A percentile compares a stretch with the other conserved stretches of the same genome.
Conservation (phyloP, 768 basidiomycete genomes). For the Hericium coralloides region DNA sequence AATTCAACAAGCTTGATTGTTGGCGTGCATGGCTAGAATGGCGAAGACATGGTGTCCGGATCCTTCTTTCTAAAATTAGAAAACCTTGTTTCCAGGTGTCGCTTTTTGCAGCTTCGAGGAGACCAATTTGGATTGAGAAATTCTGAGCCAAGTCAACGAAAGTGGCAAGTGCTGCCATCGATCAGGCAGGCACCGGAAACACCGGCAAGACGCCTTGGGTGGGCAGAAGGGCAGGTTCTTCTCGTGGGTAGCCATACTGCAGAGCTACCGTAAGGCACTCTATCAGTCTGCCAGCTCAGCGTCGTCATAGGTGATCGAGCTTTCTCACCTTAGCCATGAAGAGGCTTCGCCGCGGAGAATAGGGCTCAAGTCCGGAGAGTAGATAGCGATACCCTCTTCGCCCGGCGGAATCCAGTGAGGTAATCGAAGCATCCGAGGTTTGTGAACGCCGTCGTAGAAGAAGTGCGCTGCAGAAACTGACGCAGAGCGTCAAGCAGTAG, state of each 20-base stretch:
- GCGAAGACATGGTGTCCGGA: neutral
- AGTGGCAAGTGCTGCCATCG: neutral
- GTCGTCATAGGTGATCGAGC: neutral
- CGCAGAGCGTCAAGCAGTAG: neutral
- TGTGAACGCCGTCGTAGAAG: neutral
- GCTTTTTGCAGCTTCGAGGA: neutral
- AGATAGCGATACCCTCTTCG: neutral
- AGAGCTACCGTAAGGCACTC: neutral
- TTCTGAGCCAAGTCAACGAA: neutral
- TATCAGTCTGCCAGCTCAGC: neutral
- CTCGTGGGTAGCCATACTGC: neutral
- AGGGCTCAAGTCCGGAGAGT: neutral
- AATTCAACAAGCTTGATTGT: neutral
- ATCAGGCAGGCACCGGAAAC: neutral
- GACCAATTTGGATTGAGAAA: neutral
- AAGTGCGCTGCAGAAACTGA: neutral
- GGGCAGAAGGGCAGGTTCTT: neutral
- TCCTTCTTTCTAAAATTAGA: neutral
- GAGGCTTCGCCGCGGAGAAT: neutral
- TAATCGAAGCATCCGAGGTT: neutral
- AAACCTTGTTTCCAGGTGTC: neutral
- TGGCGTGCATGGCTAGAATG: neutral
- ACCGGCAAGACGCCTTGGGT: neutral
- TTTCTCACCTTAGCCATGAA: neutral
- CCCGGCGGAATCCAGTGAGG: neutral